Evolutionary conservation across 2,329 filamentous ascomycete genomes (phyloP).

Genomic region (Tolypocladium inflatum): DNA sequence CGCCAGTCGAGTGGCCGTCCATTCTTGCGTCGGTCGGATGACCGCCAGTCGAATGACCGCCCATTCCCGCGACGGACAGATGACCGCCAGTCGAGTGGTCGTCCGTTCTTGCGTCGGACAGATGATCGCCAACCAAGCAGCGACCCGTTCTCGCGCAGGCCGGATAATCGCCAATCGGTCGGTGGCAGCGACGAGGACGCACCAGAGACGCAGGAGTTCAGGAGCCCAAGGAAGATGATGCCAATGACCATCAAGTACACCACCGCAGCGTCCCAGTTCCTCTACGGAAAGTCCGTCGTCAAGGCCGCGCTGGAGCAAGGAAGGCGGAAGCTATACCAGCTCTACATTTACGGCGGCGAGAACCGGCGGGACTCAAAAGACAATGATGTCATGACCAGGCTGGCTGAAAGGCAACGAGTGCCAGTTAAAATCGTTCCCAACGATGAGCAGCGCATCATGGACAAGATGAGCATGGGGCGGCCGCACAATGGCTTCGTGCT

Average conservation of each 20-base stretch:
- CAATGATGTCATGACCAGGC: constrained; percentile 30
- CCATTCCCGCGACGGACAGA: background rate
- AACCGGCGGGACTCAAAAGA: constrained; percentile 41
- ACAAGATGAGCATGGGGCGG: constrained; percentile 72
- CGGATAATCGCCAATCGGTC: background rate
- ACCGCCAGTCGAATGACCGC: background rate
- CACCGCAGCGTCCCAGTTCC: constrained; percentile 80
- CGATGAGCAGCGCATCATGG: constrained; percentile 58
- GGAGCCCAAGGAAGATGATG: constrained; percentile 21
- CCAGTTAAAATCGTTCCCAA: constrained; percentile 48
- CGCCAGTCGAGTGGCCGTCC: background rate
- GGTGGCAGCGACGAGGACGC: background rate
- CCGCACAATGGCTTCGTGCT: constrained; percentile 88
- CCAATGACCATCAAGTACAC: constrained; percentile 45
- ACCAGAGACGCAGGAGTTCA: background rate
- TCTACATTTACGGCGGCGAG: constrained; percentile 64
- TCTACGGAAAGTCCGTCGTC: constrained; percentile 79
- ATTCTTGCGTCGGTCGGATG: background rate
- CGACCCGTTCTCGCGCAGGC: background rate
- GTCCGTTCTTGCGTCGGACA: background rate
- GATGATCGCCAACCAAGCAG: background rate
- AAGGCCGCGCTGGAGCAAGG: constrained; percentile 61
- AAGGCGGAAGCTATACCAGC: constrained; percentile 67
- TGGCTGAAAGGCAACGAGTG: constrained; percentile 42
- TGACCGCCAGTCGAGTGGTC: background rate